Conservation (phyloP, 2,329 filamentous ascomycete genomes). For the Botrytis medusae region DNA sequence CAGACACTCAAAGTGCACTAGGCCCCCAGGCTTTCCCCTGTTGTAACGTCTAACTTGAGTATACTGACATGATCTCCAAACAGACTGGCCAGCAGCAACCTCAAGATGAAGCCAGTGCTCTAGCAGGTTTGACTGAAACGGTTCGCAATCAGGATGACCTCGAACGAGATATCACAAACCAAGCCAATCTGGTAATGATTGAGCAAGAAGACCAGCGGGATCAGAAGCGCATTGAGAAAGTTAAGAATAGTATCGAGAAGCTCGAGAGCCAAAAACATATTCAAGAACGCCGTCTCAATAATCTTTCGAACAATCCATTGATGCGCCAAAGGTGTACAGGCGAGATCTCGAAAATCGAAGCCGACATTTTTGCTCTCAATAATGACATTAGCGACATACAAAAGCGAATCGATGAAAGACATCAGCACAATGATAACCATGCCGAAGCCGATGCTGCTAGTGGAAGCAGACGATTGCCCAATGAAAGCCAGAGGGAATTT, state of each 20-base stretch:
- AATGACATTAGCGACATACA: slow-evolving; percentile 79
- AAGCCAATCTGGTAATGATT: slow-evolving; percentile 59
- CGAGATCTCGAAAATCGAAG: slow-evolving; percentile 37
- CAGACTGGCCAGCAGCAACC: slow-evolving; percentile 58
- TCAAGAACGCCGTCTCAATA: slow-evolving; percentile 55
- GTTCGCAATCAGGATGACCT: slow-evolving; percentile 86
- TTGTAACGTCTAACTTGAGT: background rate
- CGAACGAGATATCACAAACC: slow-evolving; percentile 76
- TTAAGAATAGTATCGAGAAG: slow-evolving; percentile 54
- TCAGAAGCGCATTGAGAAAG: slow-evolving; percentile 60
- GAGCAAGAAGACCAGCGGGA: slow-evolving; percentile 65
- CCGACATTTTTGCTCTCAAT: slow-evolving; percentile 49
- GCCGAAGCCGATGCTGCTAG: slow-evolving; percentile 46
- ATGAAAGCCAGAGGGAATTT: slow-evolving; percentile 83
- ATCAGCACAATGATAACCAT: slow-evolving; percentile 51
- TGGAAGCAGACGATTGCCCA: slow-evolving; percentile 64
- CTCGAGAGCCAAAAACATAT: slow-evolving; percentile 64
- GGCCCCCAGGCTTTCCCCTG: background rate
- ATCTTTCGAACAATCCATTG: slow-evolving; percentile 52
- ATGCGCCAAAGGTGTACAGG: slow-evolving; percentile 46
- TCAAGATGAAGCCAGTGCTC: slow-evolving; percentile 39
- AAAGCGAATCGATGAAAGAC: slow-evolving; percentile 74
- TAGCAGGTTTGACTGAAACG: slow-evolving; percentile 63
- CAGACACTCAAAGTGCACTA: background rate
- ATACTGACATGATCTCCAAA: slow-evolving; percentile 5